Evolutionary conservation across 805 yeast species (phyloP).

Genomic region (Clavispora carvajalis): DNA sequence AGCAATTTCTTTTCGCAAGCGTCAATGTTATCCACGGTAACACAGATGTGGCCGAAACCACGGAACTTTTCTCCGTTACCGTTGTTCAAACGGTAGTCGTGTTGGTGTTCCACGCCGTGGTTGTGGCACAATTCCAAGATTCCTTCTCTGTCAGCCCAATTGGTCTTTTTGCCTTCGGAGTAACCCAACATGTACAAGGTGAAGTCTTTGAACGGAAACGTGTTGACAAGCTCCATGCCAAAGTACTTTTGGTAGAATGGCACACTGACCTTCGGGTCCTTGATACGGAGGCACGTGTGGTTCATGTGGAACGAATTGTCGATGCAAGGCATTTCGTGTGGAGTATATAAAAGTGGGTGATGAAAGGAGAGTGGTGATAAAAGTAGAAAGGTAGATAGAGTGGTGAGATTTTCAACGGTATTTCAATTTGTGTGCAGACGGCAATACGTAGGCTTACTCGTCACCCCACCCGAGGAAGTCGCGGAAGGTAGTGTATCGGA

Average conservation of each 20-base stretch:
- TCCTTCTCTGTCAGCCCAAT: slow-evolving; percentile 53
- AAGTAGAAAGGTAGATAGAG: no score
- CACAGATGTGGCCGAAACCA: slow-evolving; percentile 93
- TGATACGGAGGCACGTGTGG: slow-evolving; percentile 75
- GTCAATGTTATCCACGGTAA: slow-evolving; percentile 76
- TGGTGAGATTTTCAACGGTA: no score
- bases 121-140: slow-evolving; percentile 80
- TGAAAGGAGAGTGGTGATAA: not conserved
- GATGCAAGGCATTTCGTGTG: slow-evolving; percentile 22
- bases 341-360: no score
- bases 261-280: slow-evolving; percentile 70
- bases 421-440: no score
- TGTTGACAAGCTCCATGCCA: slow-evolving; percentile 60
- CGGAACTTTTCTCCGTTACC: slow-evolving; percentile 83
- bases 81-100: slow-evolving; percentile 54
- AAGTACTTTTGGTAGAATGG: slow-evolving; percentile 70
- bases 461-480: no score
- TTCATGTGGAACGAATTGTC: slow-evolving; percentile 44
- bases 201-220: slow-evolving; percentile 49
- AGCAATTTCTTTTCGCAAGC: slow-evolving; percentile 56
- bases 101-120: slow-evolving; percentile 63
- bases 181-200: slow-evolving; percentile 66
- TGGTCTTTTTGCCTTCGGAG: slow-evolving; percentile 39
- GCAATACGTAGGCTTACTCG: no score
- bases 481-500: no score